Evolutionary conservation across 1,139 yeast genomes (phyloP).

Genomic region (Saccharomyces pastorianus): DNA sequence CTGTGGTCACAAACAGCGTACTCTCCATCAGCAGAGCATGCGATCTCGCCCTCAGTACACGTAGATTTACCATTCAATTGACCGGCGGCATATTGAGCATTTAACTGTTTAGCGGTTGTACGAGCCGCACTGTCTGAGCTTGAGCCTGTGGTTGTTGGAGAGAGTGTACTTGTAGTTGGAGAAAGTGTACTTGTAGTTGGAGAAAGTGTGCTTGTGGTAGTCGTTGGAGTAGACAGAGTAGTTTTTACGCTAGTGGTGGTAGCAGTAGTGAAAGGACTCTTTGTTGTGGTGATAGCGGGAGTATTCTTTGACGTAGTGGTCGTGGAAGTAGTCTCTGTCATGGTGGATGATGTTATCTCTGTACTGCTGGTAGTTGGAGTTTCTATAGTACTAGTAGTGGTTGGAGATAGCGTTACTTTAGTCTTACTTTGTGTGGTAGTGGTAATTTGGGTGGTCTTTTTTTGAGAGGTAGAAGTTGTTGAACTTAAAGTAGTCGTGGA

Average conservation of each 20-base stretch:
- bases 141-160: too few species aligned
- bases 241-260: constrained; percentile 4
- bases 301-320: too few species aligned
- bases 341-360: neutral
- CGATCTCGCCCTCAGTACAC: constrained; percentile 43
- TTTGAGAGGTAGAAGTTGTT: constrained; percentile 3
- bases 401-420: neutral
- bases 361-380: neutral
- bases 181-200: constrained; percentile 9
- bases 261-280: neutral
- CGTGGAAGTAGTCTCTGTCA: neutral
- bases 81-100: constrained; percentile 29
- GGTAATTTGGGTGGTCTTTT: neutral
- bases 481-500: neutral
- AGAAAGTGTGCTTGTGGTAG: constrained; percentile 9
- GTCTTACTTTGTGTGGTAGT: constrained; percentile 2
- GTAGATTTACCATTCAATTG: constrained; percentile 26
- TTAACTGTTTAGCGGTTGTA: constrained; percentile 36
- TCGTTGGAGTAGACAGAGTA: constrained; percentile 5
- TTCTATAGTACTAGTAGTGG: neutral
- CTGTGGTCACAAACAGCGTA: constrained; percentile 50
- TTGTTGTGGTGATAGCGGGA: neutral
- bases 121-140: constrained; percentile 29
- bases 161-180: constrained; percentile 9
- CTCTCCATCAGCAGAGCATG: constrained; percentile 43